Conservation (phyloP, 129 eudicot genomes). For the Cynara cardunculus region DNA sequence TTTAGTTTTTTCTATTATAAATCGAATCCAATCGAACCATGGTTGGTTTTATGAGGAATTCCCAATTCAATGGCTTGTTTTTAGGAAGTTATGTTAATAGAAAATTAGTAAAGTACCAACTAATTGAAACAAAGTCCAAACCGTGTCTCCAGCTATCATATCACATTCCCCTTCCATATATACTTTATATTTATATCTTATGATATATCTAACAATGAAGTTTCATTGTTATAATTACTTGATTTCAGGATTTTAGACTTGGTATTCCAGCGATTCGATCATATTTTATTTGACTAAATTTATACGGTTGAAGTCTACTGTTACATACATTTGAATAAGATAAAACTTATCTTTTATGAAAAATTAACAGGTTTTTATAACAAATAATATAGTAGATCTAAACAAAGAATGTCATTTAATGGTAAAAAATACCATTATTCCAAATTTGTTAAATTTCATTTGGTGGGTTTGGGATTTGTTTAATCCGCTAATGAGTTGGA, state of each 20-base stretch:
- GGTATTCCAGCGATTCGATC: not conserved
- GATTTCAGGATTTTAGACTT: not conserved
- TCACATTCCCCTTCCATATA: not conserved
- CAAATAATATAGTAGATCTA: not conserved
- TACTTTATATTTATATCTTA: not conserved
- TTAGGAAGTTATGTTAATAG: conserved; percentile 16
- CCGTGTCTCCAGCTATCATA: conserved; percentile 33
- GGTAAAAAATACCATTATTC: not conserved
- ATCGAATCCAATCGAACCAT: not conserved
- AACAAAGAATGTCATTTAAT: not conserved
- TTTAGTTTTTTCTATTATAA: not conserved
- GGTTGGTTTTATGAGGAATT: not conserved
- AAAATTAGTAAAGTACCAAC: not conserved
- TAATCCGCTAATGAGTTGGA: conserved; percentile 7
- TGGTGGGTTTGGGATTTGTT: conserved; percentile 2
- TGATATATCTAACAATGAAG: not conserved
- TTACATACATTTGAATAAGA: not conserved
- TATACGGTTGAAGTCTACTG: not conserved
- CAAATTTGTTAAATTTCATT: not conserved
- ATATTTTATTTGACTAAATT: too few relatives aligned
- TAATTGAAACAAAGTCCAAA: conserved; percentile 18
- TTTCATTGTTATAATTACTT: too few relatives aligned
- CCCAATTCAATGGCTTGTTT: conserved; percentile 20
- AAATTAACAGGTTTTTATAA: not conserved
- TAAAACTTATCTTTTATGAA: not conserved